Percentiles rank a stretch among this genome's conserved stretches.
These are phyloP conservation scores for Phoma sp. DNA, from an alignment of 2,329 filamentous ascomycete species.

Conservation along the genomic window DNA sequence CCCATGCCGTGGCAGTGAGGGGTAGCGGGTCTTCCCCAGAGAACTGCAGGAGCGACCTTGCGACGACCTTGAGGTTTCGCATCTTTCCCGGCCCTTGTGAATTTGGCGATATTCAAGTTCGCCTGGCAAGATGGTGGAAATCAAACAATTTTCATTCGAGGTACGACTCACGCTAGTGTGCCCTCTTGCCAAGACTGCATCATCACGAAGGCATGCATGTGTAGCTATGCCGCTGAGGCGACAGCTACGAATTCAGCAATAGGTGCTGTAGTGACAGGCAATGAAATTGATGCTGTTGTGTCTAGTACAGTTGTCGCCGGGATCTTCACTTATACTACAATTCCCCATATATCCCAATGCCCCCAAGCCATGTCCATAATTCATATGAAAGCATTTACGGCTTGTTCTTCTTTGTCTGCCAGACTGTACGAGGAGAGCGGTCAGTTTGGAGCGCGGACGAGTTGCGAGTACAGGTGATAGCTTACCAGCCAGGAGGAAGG, in stretches of 20 bases:
- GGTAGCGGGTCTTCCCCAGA: conserved; percentile 60
- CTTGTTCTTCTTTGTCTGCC: conserved; percentile 70
- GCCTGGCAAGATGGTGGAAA: conserved; percentile 15
- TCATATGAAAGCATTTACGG: conserved; percentile 28
- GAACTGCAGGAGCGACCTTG: conserved; percentile 67
- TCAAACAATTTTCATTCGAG: conserved; percentile 22
- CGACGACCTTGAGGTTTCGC: conserved; percentile 86
- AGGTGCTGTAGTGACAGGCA: conserved; percentile 31
- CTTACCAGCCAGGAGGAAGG: conserved; percentile 70
- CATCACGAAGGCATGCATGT: conserved; percentile 14
- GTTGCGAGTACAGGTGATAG: neutral
- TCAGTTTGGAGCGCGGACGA: conserved; percentile 26
- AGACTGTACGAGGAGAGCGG: conserved; percentile 55
- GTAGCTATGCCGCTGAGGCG: conserved; percentile 7
- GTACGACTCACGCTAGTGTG: conserved; percentile 20
- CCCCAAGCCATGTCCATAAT: conserved; percentile 24
- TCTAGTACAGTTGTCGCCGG: conserved; percentile 40
- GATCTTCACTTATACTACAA: conserved; percentile 43
- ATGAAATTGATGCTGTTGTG: conserved; percentile 45
- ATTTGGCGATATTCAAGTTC: conserved; percentile 11
- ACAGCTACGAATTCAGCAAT: conserved; percentile 1
- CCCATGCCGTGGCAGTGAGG: conserved; percentile 84
- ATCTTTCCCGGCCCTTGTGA: conserved; percentile 55
- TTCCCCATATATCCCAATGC: conserved; percentile 23
- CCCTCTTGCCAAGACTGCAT: conserved; percentile 15